Evolutionary conservation across 2,329 filamentous ascomycete genomes (phyloP), one percentile per base, ranked within the genome.

Genomic region (Diaporthe australafricana): DNA sequence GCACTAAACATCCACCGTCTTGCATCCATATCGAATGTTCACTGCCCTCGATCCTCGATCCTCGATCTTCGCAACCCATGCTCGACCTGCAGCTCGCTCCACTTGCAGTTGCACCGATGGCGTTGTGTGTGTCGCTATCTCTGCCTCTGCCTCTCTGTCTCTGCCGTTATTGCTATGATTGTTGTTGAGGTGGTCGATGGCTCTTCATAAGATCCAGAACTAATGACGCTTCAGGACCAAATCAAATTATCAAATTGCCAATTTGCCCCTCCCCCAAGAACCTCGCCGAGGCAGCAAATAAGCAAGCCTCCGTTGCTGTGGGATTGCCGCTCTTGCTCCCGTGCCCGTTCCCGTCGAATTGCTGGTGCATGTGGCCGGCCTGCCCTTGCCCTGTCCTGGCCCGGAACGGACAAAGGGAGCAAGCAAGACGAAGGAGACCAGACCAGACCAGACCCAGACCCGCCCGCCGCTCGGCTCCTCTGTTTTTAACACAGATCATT

Each of bases 161-260:
- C 9, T 25, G 38, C 42, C 25, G 38, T 45, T 14, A 38, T 62
- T 45, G 56, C 27, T 45, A n/a, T 45, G 17, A 62, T 45, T 30
- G 27, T 30, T 32, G 45, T 47, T 30, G 25, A 63, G 27, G 35
- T 63, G 42, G 45, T 35, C 25, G 30, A 30, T 25, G n/a, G n/a
- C 40, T n/a, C 38, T 30, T 45, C 11, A 32, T 60, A 32, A 35
- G 32, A 14, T 63, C 17, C 57, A 63, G 17, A 35, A 8, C 27
- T 22, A 38, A 32, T 60, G 5, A 20, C 12, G 30, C 60, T n/a
- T 35, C 27, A 25, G 27, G 42, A 20, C 20, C 47, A 25, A 20
- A n/a, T n/a, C 60, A 65, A 38, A 65, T 65, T 65, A n/a, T 9
- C 60, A 65, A 38, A 50, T 65, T 65, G 60, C 30, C 45, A 65